These are phyloP conservation scores for Fraxinus velutina DNA, from an alignment of 305 asterid species.

Conservation along the genomic window DNA sequence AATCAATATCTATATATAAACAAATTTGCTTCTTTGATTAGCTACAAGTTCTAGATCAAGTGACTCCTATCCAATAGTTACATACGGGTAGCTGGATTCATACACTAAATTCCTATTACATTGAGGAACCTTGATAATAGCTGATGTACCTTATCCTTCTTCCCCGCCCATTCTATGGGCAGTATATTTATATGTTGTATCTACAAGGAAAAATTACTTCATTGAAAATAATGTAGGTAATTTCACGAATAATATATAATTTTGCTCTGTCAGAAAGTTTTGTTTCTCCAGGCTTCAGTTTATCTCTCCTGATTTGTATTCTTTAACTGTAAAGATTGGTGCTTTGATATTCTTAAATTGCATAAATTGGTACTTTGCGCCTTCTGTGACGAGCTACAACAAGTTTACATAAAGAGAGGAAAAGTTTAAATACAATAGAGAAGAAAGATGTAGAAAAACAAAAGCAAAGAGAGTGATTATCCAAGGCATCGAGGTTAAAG, in stretches of 20 bases:
- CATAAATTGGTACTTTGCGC: too few species aligned
- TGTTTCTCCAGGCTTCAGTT: neutral
- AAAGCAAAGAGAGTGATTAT: too few species aligned
- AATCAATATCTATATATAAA: too few species aligned
- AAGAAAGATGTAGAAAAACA: too few species aligned
- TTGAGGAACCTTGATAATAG: slow-evolving; percentile 69
- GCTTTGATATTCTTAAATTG: slow-evolving; percentile 42
- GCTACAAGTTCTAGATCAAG: too few species aligned
- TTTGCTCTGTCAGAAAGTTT: neutral
- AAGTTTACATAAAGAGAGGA: too few species aligned
- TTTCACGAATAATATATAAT: neutral
- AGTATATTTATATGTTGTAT: slow-evolving; percentile 74
- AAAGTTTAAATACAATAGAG: too few species aligned
- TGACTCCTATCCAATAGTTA: too few species aligned
- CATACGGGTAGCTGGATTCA: too few species aligned
- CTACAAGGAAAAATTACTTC: slow-evolving; percentile 3
- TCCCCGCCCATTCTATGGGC: slow-evolving; percentile 68
- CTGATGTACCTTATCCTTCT: slow-evolving; percentile 66
- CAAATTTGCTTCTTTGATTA: too few species aligned
- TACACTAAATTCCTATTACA: slow-evolving; percentile 38
- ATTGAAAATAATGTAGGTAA: neutral
- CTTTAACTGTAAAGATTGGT: slow-evolving; percentile 89
- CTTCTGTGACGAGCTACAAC: too few species aligned
- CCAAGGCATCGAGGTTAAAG: too few species aligned
- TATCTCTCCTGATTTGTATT: slow-evolving; percentile 58